Base-by-base conservation (phyloP, 2,329 filamentous ascomycete species). In the Stenocarpella maydis region DNA sequence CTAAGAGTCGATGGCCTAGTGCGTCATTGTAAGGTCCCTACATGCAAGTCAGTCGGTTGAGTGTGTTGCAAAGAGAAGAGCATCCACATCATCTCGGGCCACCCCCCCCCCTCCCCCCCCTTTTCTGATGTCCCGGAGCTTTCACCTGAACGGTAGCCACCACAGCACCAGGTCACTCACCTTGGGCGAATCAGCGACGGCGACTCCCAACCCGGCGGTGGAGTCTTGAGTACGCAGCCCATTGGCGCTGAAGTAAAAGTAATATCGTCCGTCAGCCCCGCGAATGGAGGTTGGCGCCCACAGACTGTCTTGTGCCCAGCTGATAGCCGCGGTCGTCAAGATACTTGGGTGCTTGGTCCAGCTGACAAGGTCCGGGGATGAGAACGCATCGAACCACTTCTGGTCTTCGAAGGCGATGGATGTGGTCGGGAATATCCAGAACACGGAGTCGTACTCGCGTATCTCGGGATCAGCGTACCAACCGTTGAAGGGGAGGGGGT, bases 341-440 rank as follows among this genome's bases (percentile, higher is more conserved):
- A 86, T 78, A 37, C 78, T 78, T 15, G 77, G 73, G 70, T 85
- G 80, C 69, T 82, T 84, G n/a, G 79, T 83, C 84, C 84, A 86
- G 61, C 80, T 76, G 43, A 85, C 74, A 45, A 86, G 76, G 69
- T 86, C 83, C 0, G 77, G 75, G 15, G 82, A 85, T 1, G 83
- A 85, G 75, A 85, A 86, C 67, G 83, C 83, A 71, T 85, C 83
- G 60, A 86, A 79, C 72, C 82, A 84, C 1, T 81, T 85, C 74
- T 86, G 84, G 31, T 82, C 60, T 21, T 82, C 80, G 71, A 84
- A 85, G 21, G 73, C 73, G 21, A 77, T 76, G 1, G 83, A 85
- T 4, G 79, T 77, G 4, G 83, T 85, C 4, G 84, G 82, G 72
- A 81, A 86, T 34, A 85, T 79, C 82, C 82, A 86, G 75, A 83